Base-by-base conservation (phyloP, 306 rosid genomes). In the Fragaria vesca region DNA sequence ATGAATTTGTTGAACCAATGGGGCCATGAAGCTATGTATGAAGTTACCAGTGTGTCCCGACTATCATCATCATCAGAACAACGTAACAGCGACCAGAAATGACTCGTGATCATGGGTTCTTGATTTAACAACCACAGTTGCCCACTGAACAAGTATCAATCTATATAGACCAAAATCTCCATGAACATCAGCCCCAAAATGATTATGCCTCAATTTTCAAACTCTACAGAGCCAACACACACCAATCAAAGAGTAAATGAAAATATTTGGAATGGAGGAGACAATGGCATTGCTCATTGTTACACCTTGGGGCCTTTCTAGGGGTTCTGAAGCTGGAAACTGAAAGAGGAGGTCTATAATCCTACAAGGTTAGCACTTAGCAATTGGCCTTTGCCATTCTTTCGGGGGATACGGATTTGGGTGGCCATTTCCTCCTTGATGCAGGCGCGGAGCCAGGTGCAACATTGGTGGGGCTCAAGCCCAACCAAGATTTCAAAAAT, bases 251-350 rank as follows among this genome's bases (percentile, higher is more conserved):
- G 32, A 69, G 71, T n/a, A 42, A 36, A 2, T 73, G 69, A 76
- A 58, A 69, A 15, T 63, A 32, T 17, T 24, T 17, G 28, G 51
- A 47, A 86, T 75, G 88, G 82, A 80, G 68, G 80, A 69, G 54
- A 71, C 76, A 5, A 38, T 38, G 42, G 42, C 45, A 5, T 79
- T 78, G 62, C 62, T 83, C 13, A 63, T 71, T 70, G n/a, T 81
- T 21, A 12, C 73, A 17, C 78, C 28, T 79, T 50, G n/a, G 47
- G 12, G 81, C 80, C 43, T 45, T 61, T 75, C 54, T 79, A 73
- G 57, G 52, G 21, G 82, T 30, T 48, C 51, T 30, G 83, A 83
- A 66, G 86, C 76, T 11, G 81, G 65, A 71, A 46, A 43, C 40
- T 71, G 16, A 52, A 17, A 3, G 52, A 70, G 24, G 47, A 73